Percentiles rank a stretch among this genome's conserved stretches.
Conservation (phyloP, 768 basidiomycete genomes). For the Hypsizygus marmoreus region DNA sequence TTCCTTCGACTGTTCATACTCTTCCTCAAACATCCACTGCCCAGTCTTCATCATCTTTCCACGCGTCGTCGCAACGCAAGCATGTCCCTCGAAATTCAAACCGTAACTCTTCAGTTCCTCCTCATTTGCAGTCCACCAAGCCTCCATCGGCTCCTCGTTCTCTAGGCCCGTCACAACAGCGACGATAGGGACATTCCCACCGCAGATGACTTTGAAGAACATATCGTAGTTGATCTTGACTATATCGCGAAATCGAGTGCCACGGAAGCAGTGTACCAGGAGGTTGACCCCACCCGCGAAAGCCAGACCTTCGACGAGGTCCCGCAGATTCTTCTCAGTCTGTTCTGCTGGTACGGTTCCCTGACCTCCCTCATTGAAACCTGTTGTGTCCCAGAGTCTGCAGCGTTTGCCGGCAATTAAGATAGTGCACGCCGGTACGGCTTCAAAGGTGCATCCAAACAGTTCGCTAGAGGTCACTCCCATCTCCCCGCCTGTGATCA, state of each 20-base stretch:
- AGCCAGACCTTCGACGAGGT: conserved; percentile 18
- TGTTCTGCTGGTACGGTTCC: conserved; percentile 21
- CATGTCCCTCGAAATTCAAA: conserved; percentile 36
- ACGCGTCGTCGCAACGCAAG: conserved; percentile 28
- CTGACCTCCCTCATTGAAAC: conserved; percentile 36
- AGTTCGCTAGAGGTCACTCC: conserved; percentile 32
- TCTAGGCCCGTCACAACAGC: conserved; percentile 38
- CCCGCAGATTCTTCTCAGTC: conserved; percentile 21
- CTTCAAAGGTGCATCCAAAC: conserved; percentile 36
- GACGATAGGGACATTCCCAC: conserved; percentile 37
- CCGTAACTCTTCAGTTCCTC: conserved; percentile 25
- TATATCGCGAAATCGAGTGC: conserved; percentile 20
- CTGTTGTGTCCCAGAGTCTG: conserved; percentile 38
- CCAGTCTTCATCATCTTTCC: conserved; percentile 19
- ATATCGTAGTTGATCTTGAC: conserved; percentile 36
- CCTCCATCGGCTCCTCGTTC: conserved; percentile 38
- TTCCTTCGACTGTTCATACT: conserved; percentile 18
- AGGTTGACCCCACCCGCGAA: conserved; percentile 23
- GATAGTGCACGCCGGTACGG: conserved; percentile 27
- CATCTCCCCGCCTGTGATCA: conserved; percentile 27
- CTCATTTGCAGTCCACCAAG: conserved; percentile 37
- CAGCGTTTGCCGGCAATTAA: conserved; percentile 22
- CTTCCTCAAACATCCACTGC: conserved; percentile 20
- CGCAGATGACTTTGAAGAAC: conserved; percentile 36
- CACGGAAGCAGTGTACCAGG: conserved; percentile 41